Conservation (phyloP, 1,139 yeast species). For the Pichia terricola region DNA sequence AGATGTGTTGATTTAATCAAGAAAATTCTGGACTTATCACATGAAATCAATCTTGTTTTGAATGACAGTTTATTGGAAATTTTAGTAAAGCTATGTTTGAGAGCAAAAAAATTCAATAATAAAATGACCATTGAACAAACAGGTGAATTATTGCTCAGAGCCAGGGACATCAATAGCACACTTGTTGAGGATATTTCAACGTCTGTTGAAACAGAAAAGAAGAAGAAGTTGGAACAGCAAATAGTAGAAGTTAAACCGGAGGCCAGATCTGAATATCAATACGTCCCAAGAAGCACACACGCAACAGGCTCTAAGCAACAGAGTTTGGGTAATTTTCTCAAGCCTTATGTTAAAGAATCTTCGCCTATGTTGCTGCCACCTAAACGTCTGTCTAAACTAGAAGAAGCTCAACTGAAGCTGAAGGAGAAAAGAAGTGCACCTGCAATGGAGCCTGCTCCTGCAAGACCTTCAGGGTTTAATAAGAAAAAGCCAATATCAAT, state of each 20-base stretch:
- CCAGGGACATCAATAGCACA: constrained; percentile 41
- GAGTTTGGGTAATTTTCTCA: constrained; percentile 21
- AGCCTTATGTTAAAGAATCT: constrained; percentile 13
- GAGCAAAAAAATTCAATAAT: constrained; percentile 57
- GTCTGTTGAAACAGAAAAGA: constrained; percentile 36
- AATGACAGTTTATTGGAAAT: constrained; percentile 40
- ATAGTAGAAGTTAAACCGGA: constrained; percentile 12
- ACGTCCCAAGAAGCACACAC: constrained; percentile 11
- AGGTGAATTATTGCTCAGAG: constrained; percentile 45
- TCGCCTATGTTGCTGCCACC: constrained; percentile 11
- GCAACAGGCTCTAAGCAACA: constrained; percentile 13
- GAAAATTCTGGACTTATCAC: constrained; percentile 56
- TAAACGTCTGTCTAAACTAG: constrained; percentile 23
- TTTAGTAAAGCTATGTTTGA: constrained; percentile 56
- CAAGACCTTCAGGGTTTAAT: constrained; percentile 82
- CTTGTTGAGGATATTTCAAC: constrained; percentile 44
- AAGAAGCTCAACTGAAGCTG: constrained; percentile 28
- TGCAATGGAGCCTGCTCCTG: constrained; percentile 37
- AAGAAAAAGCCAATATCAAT: constrained; percentile 13
- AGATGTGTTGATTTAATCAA: constrained; percentile 68
- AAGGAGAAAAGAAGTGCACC: constrained; percentile 25
- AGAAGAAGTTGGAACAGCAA: constrained; percentile 13
- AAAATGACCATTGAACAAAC: constrained; percentile 54
- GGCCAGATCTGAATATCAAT: constrained; percentile 11
- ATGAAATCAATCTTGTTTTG: constrained; percentile 33